Evolutionary conservation across 192 early-diverging fungal genomes (phyloP).

Genomic region (Backusella westeae): DNA sequence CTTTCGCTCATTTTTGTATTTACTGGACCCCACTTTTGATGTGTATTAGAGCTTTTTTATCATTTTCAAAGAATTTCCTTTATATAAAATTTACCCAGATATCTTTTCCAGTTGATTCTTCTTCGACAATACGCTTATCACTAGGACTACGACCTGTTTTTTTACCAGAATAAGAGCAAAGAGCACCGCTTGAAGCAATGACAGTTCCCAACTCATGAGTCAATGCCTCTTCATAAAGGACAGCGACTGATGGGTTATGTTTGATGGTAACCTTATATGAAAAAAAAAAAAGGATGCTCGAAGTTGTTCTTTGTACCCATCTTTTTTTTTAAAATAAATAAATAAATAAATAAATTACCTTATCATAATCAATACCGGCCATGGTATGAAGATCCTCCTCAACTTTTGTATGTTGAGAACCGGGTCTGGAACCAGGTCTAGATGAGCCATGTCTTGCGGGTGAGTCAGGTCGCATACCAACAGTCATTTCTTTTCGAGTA

Average conservation of each 20-base stretch:
- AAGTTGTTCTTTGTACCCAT: background rate
- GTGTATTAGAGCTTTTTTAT: background rate
- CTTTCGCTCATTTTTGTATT: slow-evolving; percentile 87
- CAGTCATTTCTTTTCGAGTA: slow-evolving; percentile 2
- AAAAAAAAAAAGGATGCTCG: background rate
- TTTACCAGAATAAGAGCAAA: slow-evolving; percentile 85
- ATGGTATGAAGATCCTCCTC: slow-evolving; percentile 68
- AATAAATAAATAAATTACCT: slow-evolving; percentile 26
- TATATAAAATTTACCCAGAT: slow-evolving; percentile 62
- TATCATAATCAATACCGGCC: slow-evolving; percentile 79
- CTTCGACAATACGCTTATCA: slow-evolving; percentile 98
- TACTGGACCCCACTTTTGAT: slow-evolving; percentile 83
- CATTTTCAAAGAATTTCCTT: background rate
- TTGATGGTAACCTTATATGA: slow-evolving; percentile 58
- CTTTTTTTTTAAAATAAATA: background rate
- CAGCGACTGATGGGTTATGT: slow-evolving; percentile 80
- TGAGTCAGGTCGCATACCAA: slow-evolving; percentile 20
- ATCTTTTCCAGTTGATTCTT: slow-evolving; percentile 75
- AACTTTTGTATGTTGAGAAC: slow-evolving; percentile 41
- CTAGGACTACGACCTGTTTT: slow-evolving; percentile 92
- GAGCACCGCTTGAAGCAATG: slow-evolving; percentile 87
- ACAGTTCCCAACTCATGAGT: slow-evolving; percentile 80
- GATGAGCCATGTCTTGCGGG: slow-evolving; percentile 25
- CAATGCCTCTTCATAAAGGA: slow-evolving; percentile 93
- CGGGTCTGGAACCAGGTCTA: slow-evolving; percentile 22